These are phyloP conservation scores for Scytalidium sp. DNA, from an alignment of 2,329 filamentous ascomycete genomes.

Conservation along the genomic window DNA sequence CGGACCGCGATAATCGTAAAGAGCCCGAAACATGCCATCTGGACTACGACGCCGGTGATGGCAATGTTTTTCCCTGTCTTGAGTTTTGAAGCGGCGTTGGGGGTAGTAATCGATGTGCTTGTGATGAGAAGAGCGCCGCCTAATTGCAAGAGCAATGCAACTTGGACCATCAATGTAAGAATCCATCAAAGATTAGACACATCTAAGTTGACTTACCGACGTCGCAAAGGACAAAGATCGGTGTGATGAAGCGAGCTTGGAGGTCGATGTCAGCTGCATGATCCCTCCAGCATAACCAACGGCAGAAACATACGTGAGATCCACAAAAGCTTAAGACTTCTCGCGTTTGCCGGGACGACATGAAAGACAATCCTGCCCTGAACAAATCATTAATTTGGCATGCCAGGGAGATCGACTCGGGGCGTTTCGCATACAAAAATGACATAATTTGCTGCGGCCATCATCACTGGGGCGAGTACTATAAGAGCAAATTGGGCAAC, in stretches of 20 bases:
- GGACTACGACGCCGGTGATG: conserved; percentile 37
- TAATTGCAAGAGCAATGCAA: conserved; percentile 22
- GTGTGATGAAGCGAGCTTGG: conserved; percentile 19
- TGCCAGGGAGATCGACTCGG: not conserved
- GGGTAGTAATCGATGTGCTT: conserved; percentile 28
- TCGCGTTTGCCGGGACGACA: conserved; percentile 20
- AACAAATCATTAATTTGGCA: not conserved
- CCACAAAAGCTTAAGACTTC: conserved; percentile 19
- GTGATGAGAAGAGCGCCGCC: conserved; percentile 35
- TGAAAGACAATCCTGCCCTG: conserved; percentile 26
- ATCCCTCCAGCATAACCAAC: not conserved
- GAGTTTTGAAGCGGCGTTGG: conserved; percentile 28
- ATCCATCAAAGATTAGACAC: not conserved
- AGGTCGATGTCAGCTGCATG: not conserved
- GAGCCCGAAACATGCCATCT: conserved; percentile 43
- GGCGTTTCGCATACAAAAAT: conserved; percentile 19
- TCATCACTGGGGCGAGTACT: conserved; percentile 29
- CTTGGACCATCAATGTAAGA: conserved; percentile 3
- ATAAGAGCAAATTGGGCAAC: conserved; percentile 25
- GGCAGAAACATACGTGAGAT: conserved; percentile 9
- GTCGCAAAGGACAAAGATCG: conserved; percentile 24
- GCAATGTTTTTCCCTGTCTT: conserved; percentile 35
- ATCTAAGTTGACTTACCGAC: conserved; percentile 10
- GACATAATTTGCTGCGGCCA: conserved; percentile 29
- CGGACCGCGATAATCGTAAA: conserved; percentile 42